Evolutionary conservation across 1,284 basidiomycete species (phyloP), one percentile per base, ranked within the genome.

Genomic region (Anthracocystis setariae): DNA sequence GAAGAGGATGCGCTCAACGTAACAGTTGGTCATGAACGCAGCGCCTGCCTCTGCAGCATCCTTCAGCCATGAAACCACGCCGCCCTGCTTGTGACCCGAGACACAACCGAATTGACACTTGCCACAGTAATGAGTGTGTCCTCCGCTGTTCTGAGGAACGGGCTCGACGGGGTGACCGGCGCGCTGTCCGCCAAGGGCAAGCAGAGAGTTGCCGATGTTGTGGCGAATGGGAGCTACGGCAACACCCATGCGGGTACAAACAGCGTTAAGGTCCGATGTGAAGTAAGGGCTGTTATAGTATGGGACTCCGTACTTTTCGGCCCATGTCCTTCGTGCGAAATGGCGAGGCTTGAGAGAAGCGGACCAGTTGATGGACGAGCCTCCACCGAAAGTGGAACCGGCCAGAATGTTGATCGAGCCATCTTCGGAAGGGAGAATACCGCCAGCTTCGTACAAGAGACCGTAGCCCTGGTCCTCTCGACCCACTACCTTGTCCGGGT

Each of bases 331-430:
- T 46, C 85, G 80, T 8, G 84, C 70, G 59, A 79, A 83, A 58
- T 81, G 74, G n/a, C 82, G 83, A 13, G 84, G 83, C 61, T 79
- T 78, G 47, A 84, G 79, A 20, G 83, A 83, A 3, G 84, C 85
- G 0, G 84, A 84, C 86, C 86, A 86, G 73, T 86, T 86, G 77
- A 86, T 82, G 20, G 83, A 79, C 0, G 83, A 84, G 13, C 86
- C 86, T 5, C 86, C 86, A 7, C 86, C 86, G 24, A 85, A 85
- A 17, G 82, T 83, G 15, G 79, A 77, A 0, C 83, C 85, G 3
- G 84, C 83, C 4, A 86, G 72, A 21, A 86, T 54, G 45, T 79
- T 83, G 55, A 85, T 70, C 23, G 79, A 76, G 4, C 84, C 82
- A 43, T 83, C 79, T 44, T 85, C 84, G 21, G 79, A 82, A 12